Conservation (phyloP, 345 rosid genomes). For the Euphorbia pulcherrima region DNA sequence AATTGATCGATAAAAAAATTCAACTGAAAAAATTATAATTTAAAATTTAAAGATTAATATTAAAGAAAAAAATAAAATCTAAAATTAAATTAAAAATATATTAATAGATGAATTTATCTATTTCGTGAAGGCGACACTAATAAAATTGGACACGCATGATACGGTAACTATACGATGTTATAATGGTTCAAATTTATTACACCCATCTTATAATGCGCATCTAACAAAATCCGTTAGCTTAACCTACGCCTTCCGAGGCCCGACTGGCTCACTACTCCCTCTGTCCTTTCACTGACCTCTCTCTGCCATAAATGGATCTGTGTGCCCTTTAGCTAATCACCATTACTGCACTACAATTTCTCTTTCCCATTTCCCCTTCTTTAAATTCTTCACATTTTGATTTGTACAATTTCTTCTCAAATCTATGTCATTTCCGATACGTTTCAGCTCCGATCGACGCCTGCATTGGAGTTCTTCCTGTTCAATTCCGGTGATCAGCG, state of each 20-base stretch:
- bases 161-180: too few species aligned
- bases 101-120: too few species aligned
- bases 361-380: background rate
- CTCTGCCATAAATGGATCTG: conserved; percentile 51
- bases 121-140: too few species aligned
- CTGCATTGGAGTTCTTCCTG: conserved; percentile 20
- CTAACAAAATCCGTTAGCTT: conserved; percentile 3
- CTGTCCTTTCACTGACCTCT: too few species aligned
- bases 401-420: background rate
- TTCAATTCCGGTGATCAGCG: background rate
- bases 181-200: too few species aligned
- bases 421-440: conserved; percentile 43
- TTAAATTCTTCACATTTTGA: background rate
- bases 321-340: conserved; percentile 19
- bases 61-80: too few species aligned
- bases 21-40: too few species aligned
- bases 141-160: too few species aligned
- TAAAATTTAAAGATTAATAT: too few species aligned
- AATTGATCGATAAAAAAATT: too few species aligned
- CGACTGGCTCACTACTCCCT: conserved; percentile 4
- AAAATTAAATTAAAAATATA: too few species aligned
- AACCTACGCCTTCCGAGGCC: conserved; percentile 18
- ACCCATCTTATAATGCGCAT: background rate
- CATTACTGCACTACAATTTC: background rate
- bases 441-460: conserved; percentile 43